Evolutionary conservation across 148 eudicot species (phyloP).

Genomic region (Arctostaphylos glauca): DNA sequence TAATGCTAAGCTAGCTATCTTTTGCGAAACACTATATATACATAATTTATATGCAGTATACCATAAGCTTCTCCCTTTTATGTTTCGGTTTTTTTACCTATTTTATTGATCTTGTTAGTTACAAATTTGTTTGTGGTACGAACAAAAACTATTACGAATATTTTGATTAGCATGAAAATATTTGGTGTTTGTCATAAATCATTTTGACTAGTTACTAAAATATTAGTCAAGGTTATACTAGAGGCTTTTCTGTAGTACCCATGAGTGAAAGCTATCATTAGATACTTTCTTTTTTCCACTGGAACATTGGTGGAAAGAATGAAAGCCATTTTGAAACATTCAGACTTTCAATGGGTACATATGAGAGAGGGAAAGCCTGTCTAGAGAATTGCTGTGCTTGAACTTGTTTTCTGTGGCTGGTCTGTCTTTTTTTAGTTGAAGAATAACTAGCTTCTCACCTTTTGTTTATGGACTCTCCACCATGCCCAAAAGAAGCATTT

Average conservation of each 20-base stretch:
- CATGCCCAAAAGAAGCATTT: constrained; percentile 27
- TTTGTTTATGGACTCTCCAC: constrained; percentile 32
- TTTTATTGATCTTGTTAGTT: no score
- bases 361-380: constrained; percentile 9
- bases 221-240: no score
- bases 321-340: constrained; percentile 13
- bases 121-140: background rate
- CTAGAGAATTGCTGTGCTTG: constrained; percentile 7
- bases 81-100: no score
- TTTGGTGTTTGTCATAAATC: no score
- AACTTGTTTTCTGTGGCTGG: constrained; percentile 5
- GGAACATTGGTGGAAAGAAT: constrained; percentile 25
- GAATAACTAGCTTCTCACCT: constrained; percentile 15
- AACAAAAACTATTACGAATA: background rate
- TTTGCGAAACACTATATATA: no score
- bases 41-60: no score
- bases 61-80: no score
- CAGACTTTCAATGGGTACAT: constrained; percentile 3
- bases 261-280: constrained; percentile 8
- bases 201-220: no score
- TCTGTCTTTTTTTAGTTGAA: constrained; percentile 15
- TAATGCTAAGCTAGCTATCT: background rate
- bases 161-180: no score
- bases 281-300: constrained; percentile 11
- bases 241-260: no score